Evolutionary conservation across 2,329 filamentous ascomycete species (phyloP), one percentile per base, ranked within the genome.

Genomic region (Aspergillus hortae): DNA sequence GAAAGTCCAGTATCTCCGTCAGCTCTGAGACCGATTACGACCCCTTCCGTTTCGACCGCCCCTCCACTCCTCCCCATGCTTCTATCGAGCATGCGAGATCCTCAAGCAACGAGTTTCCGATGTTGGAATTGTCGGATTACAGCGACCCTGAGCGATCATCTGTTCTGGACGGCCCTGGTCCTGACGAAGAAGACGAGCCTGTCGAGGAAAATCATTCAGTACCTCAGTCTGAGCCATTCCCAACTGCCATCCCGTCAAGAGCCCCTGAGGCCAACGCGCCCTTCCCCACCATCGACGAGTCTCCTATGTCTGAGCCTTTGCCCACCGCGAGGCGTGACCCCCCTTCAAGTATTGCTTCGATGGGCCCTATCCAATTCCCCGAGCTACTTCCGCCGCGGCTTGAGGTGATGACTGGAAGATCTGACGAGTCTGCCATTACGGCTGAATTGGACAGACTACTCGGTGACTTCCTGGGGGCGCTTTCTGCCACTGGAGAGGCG

Each of bases 101-200:
- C 64, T 79, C 57, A 15, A 53, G 62, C 77, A 30, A 74, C 50
- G 45, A 71, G 43, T 59, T 79, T 76, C 9, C 78, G 57, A 30
- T 75, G 57, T 6, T 80, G 72, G 19, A 77, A 67, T 60, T 81
- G 6, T 69, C 66, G 27, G 71, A 67, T 12, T 49, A 81, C 69
- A 49, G 79, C 72, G 63, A 64, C 25, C 67, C 71, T 72, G 77
- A 83, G 27, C 78, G 35, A 7, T 81, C 82, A 1, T 80, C 72
- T 0, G 73, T 80, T 0, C 77, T 84, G 0, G 51, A 80, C 71
- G 56, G 80, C 71, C 67, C 84, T 67, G 53, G 77, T 61, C 72
- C 80, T 75, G 49, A 84, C 74, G 47, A 83, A 75, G 61, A 84
- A 74, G 17, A 83, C 61, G 14, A 75, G 71, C 56, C 60, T 2